These are phyloP conservation scores for Paramarasmius palmivorus DNA, from an alignment of 1,284 basidiomycete genomes.

Conservation along the genomic window DNA sequence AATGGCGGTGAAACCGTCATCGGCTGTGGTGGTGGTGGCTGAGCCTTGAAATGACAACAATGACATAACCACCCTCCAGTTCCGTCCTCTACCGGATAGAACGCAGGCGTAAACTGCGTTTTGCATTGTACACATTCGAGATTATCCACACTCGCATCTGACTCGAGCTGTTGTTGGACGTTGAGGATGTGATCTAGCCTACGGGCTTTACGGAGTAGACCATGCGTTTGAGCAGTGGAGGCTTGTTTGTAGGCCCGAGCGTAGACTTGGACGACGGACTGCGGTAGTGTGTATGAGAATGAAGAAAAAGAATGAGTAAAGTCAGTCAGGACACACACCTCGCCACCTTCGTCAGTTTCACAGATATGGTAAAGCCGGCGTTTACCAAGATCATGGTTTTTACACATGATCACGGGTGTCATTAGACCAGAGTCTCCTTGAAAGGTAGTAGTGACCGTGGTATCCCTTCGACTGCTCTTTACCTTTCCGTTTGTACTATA, in stretches of 20 bases:
- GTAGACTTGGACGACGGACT: slow-evolving; percentile 89
- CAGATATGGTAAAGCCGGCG: slow-evolving; percentile 79
- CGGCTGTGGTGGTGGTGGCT: neutral
- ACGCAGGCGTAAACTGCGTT: slow-evolving; percentile 41
- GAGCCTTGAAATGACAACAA: slow-evolving; percentile 37
- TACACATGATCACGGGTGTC: slow-evolving; percentile 80
- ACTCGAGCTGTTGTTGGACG: slow-evolving; percentile 15
- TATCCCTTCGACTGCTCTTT: slow-evolving; percentile 70
- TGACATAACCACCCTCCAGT: slow-evolving; percentile 44
- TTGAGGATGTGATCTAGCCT: slow-evolving; percentile 71
- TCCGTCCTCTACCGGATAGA: slow-evolving; percentile 28
- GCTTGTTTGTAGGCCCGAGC: slow-evolving; percentile 84
- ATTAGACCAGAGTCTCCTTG: slow-evolving; percentile 86
- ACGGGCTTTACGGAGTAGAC: slow-evolving; percentile 82
- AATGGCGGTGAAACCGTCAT: neutral
- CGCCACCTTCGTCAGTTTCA: slow-evolving; percentile 80
- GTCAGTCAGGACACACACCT: slow-evolving; percentile 56
- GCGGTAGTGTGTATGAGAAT: slow-evolving; percentile 7
- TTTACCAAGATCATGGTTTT: slow-evolving; percentile 71
- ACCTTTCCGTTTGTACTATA: too few species aligned
- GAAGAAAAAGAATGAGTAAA: neutral
- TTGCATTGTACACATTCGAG: slow-evolving; percentile 32
- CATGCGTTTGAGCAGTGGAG: slow-evolving; percentile 68
- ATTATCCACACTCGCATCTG: slow-evolving; percentile 17
- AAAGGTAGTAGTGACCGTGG: slow-evolving; percentile 74